Percentiles rank a stretch among this genome's conserved stretches.
Evolutionary conservation across 176 grass and related monocot species (phyloP).

Genomic region (Lolium multiflorum): DNA sequence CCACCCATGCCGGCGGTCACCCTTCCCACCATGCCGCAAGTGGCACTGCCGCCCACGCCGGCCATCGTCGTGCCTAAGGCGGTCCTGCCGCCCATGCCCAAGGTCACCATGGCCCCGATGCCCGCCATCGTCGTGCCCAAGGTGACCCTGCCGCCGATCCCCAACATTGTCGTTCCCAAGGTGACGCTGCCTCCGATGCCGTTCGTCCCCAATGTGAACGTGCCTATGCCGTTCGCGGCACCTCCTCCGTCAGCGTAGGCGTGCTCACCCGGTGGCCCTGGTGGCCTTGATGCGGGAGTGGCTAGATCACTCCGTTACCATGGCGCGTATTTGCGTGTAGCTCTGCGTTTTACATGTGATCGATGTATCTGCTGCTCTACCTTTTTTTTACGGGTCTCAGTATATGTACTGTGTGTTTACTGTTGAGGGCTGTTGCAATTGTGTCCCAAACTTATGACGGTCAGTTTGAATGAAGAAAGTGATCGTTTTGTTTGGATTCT

Average conservation of each 20-base stretch:
- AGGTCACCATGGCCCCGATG: not conserved
- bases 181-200: conserved; percentile 15
- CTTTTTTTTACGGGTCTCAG: not conserved
- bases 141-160: not conserved
- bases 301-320: not conserved
- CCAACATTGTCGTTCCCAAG: not conserved
- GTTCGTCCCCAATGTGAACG: conserved; percentile 5
- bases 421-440: not conserved
- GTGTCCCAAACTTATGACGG: no score
- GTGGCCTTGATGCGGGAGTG: not conserved
- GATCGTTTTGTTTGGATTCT: no score
- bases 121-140: not conserved
- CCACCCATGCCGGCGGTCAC: not conserved
- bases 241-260: conserved; percentile 32
- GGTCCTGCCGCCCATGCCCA: not conserved
- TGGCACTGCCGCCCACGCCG: conserved; percentile 10
- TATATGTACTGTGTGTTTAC: not conserved
- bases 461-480: no score
- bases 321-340: not conserved
- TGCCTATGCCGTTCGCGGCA: conserved; percentile 28
- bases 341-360: not conserved
- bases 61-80: not conserved
- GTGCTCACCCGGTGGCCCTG: no score
- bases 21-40: conserved; percentile 6
- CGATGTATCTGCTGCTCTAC: not conserved